Conservation (phyloP, 306 rosid species). For the Albizia julibrissin region DNA sequence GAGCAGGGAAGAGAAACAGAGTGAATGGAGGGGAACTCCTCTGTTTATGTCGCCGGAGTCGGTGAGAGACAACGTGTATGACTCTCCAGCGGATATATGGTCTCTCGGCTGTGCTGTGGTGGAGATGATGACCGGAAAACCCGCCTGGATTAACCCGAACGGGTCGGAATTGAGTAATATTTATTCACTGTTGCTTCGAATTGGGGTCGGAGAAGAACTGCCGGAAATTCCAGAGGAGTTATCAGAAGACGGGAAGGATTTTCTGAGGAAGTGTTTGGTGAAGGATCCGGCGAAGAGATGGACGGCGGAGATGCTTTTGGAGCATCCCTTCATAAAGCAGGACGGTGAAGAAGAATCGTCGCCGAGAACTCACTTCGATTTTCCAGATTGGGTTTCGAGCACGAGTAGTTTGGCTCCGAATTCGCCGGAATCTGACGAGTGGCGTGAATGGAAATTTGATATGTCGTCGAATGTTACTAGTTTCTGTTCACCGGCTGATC, state of each 20-base stretch:
- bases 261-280: conserved; percentile 63
- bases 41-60: conserved; percentile 92
- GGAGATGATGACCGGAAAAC: conserved; percentile 79
- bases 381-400: conserved; percentile 70
- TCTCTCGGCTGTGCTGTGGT: conserved; percentile 77
- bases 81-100: conserved; percentile 72
- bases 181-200: conserved; percentile 57
- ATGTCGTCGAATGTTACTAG: conserved; percentile 7
- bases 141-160: conserved; percentile 55
- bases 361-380: conserved; percentile 80
- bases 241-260: conserved; percentile 71
- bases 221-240: conserved; percentile 65
- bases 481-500: conserved; percentile 33
- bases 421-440: conserved; percentile 38
- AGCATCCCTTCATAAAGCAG: conserved; percentile 57
- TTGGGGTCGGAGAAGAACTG: conserved; percentile 69
- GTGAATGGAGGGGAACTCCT: conserved; percentile 79
- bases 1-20: conserved; percentile 21
- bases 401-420: conserved; percentile 4
- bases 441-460: conserved; percentile 6
- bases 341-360: conserved; percentile 28
- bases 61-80: conserved; percentile 56
- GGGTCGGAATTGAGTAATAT: conserved; percentile 29
- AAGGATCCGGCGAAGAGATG: conserved; percentile 74
- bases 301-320: conserved; percentile 90